Base-by-base conservation (phyloP, 225 moss, liverwort and hornwort species). In the Bryoerythrophyllum caledonicum region DNA sequence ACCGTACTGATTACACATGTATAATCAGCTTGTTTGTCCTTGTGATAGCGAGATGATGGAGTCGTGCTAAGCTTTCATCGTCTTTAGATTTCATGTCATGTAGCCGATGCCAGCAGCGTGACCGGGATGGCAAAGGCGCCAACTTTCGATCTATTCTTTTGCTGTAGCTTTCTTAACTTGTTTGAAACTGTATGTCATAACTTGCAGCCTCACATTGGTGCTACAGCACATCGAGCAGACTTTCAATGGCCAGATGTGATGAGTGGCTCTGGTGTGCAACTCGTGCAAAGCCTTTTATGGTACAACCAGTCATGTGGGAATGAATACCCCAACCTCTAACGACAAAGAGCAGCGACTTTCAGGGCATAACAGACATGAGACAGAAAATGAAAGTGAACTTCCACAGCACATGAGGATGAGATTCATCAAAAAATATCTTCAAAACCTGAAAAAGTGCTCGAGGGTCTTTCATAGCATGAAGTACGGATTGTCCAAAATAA, bases 321-420 rank as follows among this genome's bases (percentile, higher is more conserved):
- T 32, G 1, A 3, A 32, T 32, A 32, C 32, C 52, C 52, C 1
- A 68, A 37, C 17, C 24, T 55, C 14, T 54, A 4, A 55, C 37
- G 24, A 24, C 24, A 70, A 37, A 24, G 34, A 54, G 14, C 35
- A 54, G 68, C 54, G 12, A 59, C 20, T 43, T 57, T 7, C 11
- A 71, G 41, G 59, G 59, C 7, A 52, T 63, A 63, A 37, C 0
- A 9, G 17, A 35, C 32, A 49, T 3, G 35, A 73, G 35, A 20
- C 26, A 26, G 55, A 12, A 54, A 35, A 37, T 6, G 7, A 20
- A 51, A 40, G 16, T 17, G 37, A 43, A 65, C 65, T 74, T 65
- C 15, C 28, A 74, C 21, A 41, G 30, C 56, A 44, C 21, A 44
- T 28, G 71, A 74, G 28, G 44, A 75, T 44, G 75, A 44, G 30